Evolutionary conservation across 2,329 filamentous ascomycete species (phyloP).

Genomic region (Teratosphaeria nubilosa): DNA sequence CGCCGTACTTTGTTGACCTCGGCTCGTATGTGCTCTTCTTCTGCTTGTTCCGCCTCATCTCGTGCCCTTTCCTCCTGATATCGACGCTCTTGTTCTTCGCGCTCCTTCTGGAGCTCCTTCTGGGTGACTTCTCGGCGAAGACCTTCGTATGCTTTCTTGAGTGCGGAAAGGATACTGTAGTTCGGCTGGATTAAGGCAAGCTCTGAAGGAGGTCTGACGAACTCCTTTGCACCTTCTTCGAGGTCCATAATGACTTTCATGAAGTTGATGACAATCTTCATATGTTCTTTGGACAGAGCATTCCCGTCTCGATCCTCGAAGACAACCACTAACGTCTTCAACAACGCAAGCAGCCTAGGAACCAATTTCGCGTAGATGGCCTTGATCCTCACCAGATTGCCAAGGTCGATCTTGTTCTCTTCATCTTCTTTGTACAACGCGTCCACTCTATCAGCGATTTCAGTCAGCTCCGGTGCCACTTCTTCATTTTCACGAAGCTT

Average conservation of each 20-base stretch:
- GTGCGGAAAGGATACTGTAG: constrained; percentile 6
- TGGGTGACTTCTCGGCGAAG: constrained; percentile 6
- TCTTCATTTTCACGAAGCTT: constrained; percentile 1
- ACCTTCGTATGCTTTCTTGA: constrained; percentile 7
- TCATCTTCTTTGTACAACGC: constrained; percentile 3
- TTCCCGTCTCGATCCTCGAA: constrained; percentile 10
- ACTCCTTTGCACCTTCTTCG: constrained; percentile 7
- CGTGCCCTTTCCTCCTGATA: constrained; percentile 1
- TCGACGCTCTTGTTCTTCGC: background rate
- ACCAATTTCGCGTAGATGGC: constrained; percentile 21
- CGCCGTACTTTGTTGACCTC: background rate
- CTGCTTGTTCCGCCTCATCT: background rate
- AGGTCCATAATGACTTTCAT: constrained; percentile 12
- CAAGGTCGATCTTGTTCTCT: constrained; percentile 3
- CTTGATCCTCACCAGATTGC: constrained; percentile 5
- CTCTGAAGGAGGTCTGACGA: constrained; percentile 7
- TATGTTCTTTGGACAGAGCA: constrained; percentile 9
- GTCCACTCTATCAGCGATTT: constrained; percentile 3
- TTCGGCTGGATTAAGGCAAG: constrained; percentile 12
- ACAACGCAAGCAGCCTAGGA: constrained; percentile 14
- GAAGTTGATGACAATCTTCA: constrained; percentile 7
- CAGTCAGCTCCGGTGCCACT: background rate
- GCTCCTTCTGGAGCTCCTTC: background rate
- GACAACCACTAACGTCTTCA: constrained; percentile 8
- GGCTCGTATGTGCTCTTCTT: constrained; percentile 2